Conservation (phyloP, 768 basidiomycete species). For the Tricholoma sp. region DNA sequence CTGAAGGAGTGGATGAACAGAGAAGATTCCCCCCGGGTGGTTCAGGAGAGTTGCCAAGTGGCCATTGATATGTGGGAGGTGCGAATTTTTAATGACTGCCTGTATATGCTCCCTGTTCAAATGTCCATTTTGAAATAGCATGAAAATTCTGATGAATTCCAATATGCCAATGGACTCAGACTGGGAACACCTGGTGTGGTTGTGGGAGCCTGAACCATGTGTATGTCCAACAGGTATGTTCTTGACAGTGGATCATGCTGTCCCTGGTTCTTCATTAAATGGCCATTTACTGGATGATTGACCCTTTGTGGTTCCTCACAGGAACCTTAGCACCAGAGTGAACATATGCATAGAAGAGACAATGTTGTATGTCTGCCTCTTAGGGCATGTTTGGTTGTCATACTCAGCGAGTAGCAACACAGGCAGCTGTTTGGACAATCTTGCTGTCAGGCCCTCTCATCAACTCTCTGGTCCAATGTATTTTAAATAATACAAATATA, state of each 20-base stretch:
- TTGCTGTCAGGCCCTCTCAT: background rate
- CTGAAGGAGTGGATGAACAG: conserved; percentile 80
- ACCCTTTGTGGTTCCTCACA: background rate
- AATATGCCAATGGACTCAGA: conserved; percentile 55
- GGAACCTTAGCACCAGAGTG: too few species aligned
- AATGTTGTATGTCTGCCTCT: too few species aligned
- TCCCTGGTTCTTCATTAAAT: background rate
- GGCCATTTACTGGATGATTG: background rate
- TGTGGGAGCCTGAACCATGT: conserved; percentile 2
- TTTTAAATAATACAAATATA: background rate
- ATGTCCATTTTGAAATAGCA: conserved; percentile 38
- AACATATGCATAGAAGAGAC: background rate
- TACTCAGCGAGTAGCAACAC: background rate
- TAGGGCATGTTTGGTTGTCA: too few species aligned
- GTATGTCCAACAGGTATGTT: background rate
- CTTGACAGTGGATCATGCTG: background rate
- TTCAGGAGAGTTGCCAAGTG: conserved; percentile 92
- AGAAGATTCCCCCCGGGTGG: conserved; percentile 80
- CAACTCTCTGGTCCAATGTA: background rate
- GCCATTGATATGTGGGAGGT: conserved; percentile 99
- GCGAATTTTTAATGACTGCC: conserved; percentile 17
- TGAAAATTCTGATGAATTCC: conserved; percentile 77
- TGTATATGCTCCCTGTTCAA: background rate
- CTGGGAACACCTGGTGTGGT: conserved; percentile 5
- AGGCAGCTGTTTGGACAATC: too few species aligned